Conservation (phyloP, 257 asterid genomes). For the Plectranthus barbatus region DNA sequence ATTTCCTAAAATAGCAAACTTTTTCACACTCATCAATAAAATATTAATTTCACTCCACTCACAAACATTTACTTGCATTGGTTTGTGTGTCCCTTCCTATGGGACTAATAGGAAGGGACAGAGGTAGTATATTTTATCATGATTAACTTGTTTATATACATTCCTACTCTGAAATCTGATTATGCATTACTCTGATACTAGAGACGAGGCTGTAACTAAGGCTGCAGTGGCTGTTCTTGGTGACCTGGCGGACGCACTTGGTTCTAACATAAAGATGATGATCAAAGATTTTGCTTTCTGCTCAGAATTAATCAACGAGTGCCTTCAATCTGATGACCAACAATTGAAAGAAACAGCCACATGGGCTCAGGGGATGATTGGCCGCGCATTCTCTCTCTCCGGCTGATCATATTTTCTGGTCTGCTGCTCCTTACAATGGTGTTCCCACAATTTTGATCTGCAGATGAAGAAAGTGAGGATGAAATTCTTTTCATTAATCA, state of each 20-base stretch:
- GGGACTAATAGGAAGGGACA: no score
- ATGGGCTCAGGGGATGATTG: conserved; percentile 92
- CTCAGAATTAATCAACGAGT: conserved; percentile 50
- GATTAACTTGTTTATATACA: no score
- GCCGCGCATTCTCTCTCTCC: conserved; percentile 48
- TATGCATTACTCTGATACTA: conserved; percentile 11
- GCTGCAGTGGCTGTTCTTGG: conserved; percentile 83
- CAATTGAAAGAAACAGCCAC: conserved; percentile 77
- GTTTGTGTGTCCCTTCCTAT: no score
- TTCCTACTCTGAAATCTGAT: not conserved
- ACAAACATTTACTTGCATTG: no score
- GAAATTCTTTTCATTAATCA: no score
- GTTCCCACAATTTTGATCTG: no score
- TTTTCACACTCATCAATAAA: no score
- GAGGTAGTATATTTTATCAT: conserved; percentile 27
- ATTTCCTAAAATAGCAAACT: no score
- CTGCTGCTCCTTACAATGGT: conserved; percentile 17
- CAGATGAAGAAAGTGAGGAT: no score
- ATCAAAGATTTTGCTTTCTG: conserved; percentile 45
- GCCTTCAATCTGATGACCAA: conserved; percentile 74
- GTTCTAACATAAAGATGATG: conserved; percentile 50
- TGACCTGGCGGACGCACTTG: conserved; percentile 80
- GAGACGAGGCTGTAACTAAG: conserved; percentile 76
- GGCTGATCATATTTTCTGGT: conserved; percentile 32
- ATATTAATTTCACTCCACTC: no score